A percentile compares a stretch with the other conserved stretches of the same genome.
phyloP scores from a whole-genome alignment of 306 rosid genomes.

The Styphnolobium japonicum region DNA sequence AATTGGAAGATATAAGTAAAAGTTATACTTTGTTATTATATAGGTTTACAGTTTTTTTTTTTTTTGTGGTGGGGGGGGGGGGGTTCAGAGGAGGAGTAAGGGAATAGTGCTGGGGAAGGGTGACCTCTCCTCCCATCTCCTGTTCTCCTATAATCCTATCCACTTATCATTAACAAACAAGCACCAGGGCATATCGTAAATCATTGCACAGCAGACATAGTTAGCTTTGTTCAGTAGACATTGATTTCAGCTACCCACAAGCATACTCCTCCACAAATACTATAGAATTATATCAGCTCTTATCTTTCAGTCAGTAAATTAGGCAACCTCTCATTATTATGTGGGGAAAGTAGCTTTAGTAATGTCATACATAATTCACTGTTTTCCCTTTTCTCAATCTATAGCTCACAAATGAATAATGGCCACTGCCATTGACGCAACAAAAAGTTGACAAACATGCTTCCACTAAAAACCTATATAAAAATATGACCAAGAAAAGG shows the following conservation, averaged over 20 bases:
- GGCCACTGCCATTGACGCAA: neutral
- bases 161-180: neutral
- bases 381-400: neutral
- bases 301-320: neutral
- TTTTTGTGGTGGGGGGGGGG: too few species aligned
- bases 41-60: too few species aligned
- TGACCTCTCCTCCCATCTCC: neutral
- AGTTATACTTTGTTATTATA: too few species aligned
- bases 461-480: neutral
- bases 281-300: neutral
- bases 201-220: neutral
- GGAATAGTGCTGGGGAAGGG: neutral
- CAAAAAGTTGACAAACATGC: neutral
- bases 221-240: neutral
- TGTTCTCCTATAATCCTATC: conserved; percentile 1
- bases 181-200: neutral
- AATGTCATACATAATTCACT: neutral
- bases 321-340: conserved; percentile 2
- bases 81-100: neutral
- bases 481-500: neutral
- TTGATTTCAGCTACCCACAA: neutral
- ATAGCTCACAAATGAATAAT: neutral
- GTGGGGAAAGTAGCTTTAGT: neutral
- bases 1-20: too few species aligned
- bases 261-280: neutral